These are phyloP conservation scores for Chlamydomonas eustigma DNA, from an alignment of 139 green algal genomes.

Conservation along the genomic window DNA sequence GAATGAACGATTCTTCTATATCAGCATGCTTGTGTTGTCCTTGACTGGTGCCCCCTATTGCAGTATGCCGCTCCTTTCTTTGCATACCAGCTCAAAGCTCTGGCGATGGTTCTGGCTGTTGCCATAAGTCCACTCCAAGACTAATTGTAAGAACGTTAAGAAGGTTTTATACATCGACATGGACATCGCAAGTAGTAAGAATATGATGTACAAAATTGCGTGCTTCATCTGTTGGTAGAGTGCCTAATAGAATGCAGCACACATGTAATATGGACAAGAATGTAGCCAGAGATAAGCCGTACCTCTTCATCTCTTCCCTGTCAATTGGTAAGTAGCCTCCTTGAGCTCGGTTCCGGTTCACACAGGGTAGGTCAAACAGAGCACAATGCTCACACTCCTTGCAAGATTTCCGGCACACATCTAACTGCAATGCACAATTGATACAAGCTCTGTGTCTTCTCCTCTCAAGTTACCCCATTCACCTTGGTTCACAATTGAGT, in stretches of 20 bases:
- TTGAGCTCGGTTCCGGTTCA: constrained; percentile 11
- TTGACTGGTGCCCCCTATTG: too few species aligned
- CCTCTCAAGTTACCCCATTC: too few species aligned
- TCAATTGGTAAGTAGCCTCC: constrained; percentile 16
- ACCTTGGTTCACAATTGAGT: too few species aligned
- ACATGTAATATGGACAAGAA: too few species aligned
- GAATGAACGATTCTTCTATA: too few species aligned
- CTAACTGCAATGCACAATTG: constrained; percentile 1
- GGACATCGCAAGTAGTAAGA: neutral
- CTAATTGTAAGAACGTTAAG: neutral
- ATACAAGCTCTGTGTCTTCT: neutral
- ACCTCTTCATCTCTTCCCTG: constrained; percentile 5
- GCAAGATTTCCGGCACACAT: constrained; percentile 18
- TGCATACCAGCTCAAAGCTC: too few species aligned
- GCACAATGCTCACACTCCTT: constrained; percentile 8
- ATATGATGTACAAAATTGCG: neutral
- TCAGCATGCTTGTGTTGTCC: too few species aligned
- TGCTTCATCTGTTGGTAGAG: neutral
- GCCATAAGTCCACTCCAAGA: neutral
- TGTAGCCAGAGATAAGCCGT: neutral
- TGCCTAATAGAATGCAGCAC: neutral
- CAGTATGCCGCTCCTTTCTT: too few species aligned
- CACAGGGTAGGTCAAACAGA: constrained; percentile 2
- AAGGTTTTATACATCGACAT: neutral
- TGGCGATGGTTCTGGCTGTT: neutral